These are phyloP conservation scores for Hibiscus trionum DNA, from an alignment of 345 rosid species.

Conservation along the genomic window DNA sequence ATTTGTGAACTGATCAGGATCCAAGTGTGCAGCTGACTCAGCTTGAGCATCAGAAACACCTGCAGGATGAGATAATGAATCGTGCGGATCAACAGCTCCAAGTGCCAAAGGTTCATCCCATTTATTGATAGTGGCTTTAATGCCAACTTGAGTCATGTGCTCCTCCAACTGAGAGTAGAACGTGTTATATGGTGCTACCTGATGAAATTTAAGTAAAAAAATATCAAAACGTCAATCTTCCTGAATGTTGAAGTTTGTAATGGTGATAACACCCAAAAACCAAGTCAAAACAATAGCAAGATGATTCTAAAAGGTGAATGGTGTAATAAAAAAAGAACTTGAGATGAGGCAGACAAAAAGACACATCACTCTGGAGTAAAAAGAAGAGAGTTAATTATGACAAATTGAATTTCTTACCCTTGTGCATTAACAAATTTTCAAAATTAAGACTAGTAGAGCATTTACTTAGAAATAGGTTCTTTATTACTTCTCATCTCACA, in stretches of 20 bases:
- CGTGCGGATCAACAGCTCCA: constrained; percentile 94
- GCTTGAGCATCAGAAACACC: constrained; percentile 94
- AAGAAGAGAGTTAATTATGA: not conserved
- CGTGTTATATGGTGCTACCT: constrained; percentile 99
- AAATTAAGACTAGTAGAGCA: not conserved
- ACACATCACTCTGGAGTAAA: not conserved
- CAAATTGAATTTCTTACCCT: not conserved
- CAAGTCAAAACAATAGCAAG: not conserved
- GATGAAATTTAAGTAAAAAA: constrained; percentile 14
- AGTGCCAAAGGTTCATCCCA: constrained; percentile 90
- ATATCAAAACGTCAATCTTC: not conserved
- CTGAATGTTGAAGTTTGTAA: not conserved
- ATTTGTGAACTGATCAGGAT: constrained; percentile 83
- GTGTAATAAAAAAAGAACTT: not conserved
- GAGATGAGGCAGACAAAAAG: not conserved
- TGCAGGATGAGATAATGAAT: constrained; percentile 92
- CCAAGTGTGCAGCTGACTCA: constrained; percentile 71
- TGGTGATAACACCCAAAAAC: not conserved
- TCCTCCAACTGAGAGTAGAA: constrained; percentile 85
- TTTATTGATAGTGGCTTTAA: constrained; percentile 67
- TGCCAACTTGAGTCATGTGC: constrained; percentile 81
- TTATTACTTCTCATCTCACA: not conserved
- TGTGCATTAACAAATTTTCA: not conserved
- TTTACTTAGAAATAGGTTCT: not conserved
- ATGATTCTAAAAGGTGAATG: not conserved